phyloP scores from a whole-genome alignment of 768 basidiomycete species.

The Porpolomopsis calyptriformis region DNA sequence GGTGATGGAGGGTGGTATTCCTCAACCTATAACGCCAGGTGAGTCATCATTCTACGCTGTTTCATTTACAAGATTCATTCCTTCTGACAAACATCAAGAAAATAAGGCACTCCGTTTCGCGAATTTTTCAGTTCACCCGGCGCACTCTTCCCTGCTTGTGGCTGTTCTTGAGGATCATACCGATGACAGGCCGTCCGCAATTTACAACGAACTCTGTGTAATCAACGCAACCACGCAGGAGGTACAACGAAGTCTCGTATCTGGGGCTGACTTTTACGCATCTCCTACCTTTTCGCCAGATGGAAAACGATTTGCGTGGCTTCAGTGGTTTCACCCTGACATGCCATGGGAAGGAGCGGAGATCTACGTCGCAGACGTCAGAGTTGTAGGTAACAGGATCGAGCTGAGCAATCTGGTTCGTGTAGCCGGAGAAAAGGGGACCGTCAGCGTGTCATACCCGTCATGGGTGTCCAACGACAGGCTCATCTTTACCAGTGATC shows the following conservation, averaged over 20 bases:
- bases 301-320: constrained; percentile 48
- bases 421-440: constrained; percentile 42
- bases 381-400: constrained; percentile 17
- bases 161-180: constrained; percentile 55
- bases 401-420: constrained; percentile 26
- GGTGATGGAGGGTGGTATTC: constrained; percentile 22
- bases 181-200: constrained; percentile 29
- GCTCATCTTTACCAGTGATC: constrained; percentile 56
- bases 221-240: constrained; percentile 31
- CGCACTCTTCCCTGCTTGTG: constrained; percentile 33
- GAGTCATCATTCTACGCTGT: constrained; percentile 6
- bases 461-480: constrained; percentile 45
- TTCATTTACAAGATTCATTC: constrained; percentile 1
- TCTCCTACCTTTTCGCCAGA: constrained; percentile 49
- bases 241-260: constrained; percentile 29
- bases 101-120: constrained; percentile 40
- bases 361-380: constrained; percentile 43
- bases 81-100: constrained; percentile 15
- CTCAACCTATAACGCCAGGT: constrained; percentile 47
- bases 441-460: constrained; percentile 49
- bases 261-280: constrained; percentile 53
- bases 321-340: constrained; percentile 52
- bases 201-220: constrained; percentile 37
- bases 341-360: constrained; percentile 58
- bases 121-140: constrained; percentile 42